Conservation (phyloP, 441 rosid genomes). For the Arabidopsis hybrid region DNA sequence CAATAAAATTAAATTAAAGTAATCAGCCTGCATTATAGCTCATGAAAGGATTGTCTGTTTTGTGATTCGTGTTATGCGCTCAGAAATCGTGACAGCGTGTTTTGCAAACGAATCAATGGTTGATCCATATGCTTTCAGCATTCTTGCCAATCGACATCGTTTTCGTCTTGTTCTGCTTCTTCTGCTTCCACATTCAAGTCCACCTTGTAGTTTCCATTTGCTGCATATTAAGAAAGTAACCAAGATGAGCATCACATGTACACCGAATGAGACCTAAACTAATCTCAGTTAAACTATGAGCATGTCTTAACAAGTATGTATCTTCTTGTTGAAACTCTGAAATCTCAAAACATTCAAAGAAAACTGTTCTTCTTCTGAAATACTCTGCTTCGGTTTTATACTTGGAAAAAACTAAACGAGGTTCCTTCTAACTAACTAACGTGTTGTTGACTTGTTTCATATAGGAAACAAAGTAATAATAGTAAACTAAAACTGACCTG, state of each 20-base stretch:
- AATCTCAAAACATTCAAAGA: not conserved
- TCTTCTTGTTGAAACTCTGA: not conserved
- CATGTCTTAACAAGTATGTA: not conserved
- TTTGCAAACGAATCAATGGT: too few relatives aligned
- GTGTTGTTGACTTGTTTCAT: not conserved
- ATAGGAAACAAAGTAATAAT: not conserved
- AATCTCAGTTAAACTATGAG: not conserved
- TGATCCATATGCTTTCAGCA: too few relatives aligned
- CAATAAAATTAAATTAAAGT: not conserved
- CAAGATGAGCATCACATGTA: conserved; percentile 11
- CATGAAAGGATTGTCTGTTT: not conserved
- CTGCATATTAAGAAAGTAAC: conserved; percentile 5
- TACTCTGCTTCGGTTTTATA: not conserved
- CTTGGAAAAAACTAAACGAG: not conserved
- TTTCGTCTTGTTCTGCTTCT: not conserved
- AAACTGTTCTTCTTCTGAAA: conserved; percentile 17
- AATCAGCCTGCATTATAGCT: conserved; percentile 2
- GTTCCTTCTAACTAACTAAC: not conserved
- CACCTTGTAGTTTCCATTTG: conserved; percentile 11
- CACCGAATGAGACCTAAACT: conserved; percentile 3
- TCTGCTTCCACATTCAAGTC: conserved; percentile 19
- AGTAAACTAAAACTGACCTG: conserved; percentile 35
- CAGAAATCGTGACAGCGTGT: too few relatives aligned
- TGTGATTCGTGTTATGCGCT: not conserved
- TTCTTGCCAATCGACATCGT: too few relatives aligned